Evolutionary conservation across 2,329 filamentous ascomycete genomes (phyloP), one percentile per base, ranked within the genome.

Genomic region (Fusarium brachygibbosum): DNA sequence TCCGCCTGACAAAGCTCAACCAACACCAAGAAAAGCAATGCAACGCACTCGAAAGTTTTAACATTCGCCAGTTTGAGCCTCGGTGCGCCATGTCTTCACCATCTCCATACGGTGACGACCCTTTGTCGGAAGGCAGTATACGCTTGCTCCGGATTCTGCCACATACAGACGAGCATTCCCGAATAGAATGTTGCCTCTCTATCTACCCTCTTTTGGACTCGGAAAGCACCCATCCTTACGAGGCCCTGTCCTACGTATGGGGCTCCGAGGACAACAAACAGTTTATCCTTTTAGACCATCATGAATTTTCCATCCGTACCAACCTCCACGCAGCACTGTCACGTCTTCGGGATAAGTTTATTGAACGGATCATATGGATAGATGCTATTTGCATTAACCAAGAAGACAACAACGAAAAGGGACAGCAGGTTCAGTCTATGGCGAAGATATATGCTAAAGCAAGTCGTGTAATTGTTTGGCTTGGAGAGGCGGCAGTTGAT

Each of bases 261-360:
- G 48, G 48, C 0, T 25, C 31, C 7, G 23, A 31, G 1, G 0
- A 23, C 1, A 23, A 19, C 14, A 9, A 37, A 1, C 3, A 5
- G 4, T 53, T 16, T 4, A 44, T 58, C 7, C 23, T 1, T 1
- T 3, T 58, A 16, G 13, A 37, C 9, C 0, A 3, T 14, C 21
- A 7, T 8, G 2, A 42, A 4, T 1, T 25, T 1, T 5, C 12
- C 0, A 3, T 58, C 2, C 5, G 46, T 5, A 5, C 5, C 9
- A 52, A 35, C 3, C 54, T 57, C 6, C 17, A 21, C 0, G 14
- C 5, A 8, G 46, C 46, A 1, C 2, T 57, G 4, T 6, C 12
- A 0, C n/a, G 28, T 23, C 45, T 57, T 42, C 11, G 14, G 16
- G 14, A 57, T 16, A 8, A 13, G 0, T 12, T 3, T 0, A 21